Evolutionary conservation across 1,139 yeast genomes (phyloP), one percentile per base, ranked within the genome.

Genomic region (Geotrichum macrosporum): DNA sequence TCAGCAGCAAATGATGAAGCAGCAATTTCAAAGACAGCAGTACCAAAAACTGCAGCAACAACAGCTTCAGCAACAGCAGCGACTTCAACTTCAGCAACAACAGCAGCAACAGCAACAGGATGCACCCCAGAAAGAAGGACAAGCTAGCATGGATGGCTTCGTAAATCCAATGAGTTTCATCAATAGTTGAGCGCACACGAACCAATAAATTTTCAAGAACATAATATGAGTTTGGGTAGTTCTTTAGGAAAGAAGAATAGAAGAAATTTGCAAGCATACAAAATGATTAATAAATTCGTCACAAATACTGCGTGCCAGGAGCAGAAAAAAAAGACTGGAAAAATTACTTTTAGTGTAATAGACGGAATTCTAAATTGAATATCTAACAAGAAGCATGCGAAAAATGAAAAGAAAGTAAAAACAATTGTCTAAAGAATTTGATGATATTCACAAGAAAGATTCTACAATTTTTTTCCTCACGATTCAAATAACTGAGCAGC

Each of bases 401-500:
- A 41, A 42, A n/a, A 21, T 8, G 22, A 16, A 9, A 36, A 12
- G 6, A 10, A 18, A 3, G 26, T 30, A 31, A 15, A 16, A n/a
- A 34, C 26, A 38, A 15, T 27, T 22, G 19, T 32, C 4, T 40
- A 22, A 39, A 31, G 15, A n/a, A 30, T 18, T 30, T 36, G n/a
- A 19, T 12, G 16, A 12, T 15, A 15, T n/a, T 26, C 22, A 15
- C 22, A 20, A 6, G 9, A n/a, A 22, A 3, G 21, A 4, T 16
- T 9, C 3, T 22, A 22, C n/a, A 16, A 12, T 16, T 21, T 26
- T 21, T 21, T 9, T 9, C 18, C 19, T 31, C 18, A 20, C 34
- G 57, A 66, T 41, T 67, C 73, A 52, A 86, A 85, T 46, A 87
- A 68, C 37, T 83, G 59, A 0, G 94, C 79, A 0, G 96, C 96